A percentile compares a stretch with the other conserved stretches of the same genome.
Conservation (phyloP, 805 yeast genomes). For the Candida easanensis region DNA sequence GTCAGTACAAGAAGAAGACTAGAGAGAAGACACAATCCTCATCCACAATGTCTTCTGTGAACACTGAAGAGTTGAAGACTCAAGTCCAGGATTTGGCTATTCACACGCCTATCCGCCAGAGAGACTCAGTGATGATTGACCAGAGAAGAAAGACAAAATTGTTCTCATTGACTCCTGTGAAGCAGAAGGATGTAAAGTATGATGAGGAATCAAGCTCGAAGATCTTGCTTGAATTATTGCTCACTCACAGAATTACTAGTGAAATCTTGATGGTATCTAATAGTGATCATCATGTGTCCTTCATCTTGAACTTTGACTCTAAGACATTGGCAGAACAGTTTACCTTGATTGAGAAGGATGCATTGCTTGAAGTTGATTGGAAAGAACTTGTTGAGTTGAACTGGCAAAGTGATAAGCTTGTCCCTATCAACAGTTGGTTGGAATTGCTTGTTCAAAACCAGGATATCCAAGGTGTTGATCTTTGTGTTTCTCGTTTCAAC, state of each 20-base stretch:
- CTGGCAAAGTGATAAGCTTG: conserved; percentile 61
- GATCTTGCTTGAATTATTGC: conserved; percentile 39
- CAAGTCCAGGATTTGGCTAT: conserved; percentile 21
- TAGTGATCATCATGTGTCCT: conserved; percentile 68
- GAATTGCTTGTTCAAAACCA: conserved; percentile 61
- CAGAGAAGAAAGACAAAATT: conserved; percentile 37
- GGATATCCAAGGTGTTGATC: conserved; percentile 67
- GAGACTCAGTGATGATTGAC: conserved; percentile 33
- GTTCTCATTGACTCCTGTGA: conserved; percentile 34
- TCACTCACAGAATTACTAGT: conserved; percentile 22
- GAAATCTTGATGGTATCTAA: conserved; percentile 25
- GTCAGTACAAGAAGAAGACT: conserved; percentile 37
- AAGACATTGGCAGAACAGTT: conserved; percentile 71
- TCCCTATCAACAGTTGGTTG: conserved; percentile 81
- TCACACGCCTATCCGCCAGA: conserved; percentile 14
- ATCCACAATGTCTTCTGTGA: conserved; percentile 13
- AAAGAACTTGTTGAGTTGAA: conserved; percentile 74
- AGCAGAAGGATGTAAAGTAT: conserved; percentile 21
- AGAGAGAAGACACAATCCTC: neutral
- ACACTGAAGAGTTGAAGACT: conserved; percentile 20
- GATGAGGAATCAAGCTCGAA: conserved; percentile 28
- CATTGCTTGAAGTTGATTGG: conserved; percentile 87
- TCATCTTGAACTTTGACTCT: conserved; percentile 72
- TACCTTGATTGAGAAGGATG: conserved; percentile 83
- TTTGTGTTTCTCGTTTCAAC: conserved; percentile 83